Evolutionary conservation across 805 yeast species (phyloP), one percentile per base, ranked within the genome.

Genomic region (Dipodascus albidus): DNA sequence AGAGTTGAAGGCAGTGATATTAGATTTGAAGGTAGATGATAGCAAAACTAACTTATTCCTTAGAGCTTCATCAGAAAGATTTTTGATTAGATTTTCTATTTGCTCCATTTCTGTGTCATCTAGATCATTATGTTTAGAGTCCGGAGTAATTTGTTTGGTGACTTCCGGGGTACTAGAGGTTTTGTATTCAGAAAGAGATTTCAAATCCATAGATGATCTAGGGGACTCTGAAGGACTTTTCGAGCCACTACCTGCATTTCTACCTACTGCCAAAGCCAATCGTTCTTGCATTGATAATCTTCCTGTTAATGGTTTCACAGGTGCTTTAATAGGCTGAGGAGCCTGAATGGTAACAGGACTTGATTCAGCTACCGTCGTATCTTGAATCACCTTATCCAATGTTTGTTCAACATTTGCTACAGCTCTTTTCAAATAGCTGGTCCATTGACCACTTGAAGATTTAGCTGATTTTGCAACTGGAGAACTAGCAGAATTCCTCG

Each of bases 251-350:
- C 52, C 23, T 21, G 51, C 38, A 17, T 70, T 70, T 47, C 68
- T 78, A 74, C 3, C 58, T 11, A 96, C 88, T 0, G 96, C 96
- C 57, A 81, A 67, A 1, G 93, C 95, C 52, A 90, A 73, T 56
- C 97, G 74, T 62, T 90, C 96, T 62, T 87, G 95, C 59, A 91
- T 72, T 0, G 96, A 82, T 19, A 87, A 69, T 57, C 90, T 74
- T 41, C 56, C 48, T 15, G 48, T 22, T 11, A 57, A 41, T 11
- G 50, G 17, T 8, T 48, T 17, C 33, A 53, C 31, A 14, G 53
- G 23, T 14, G 58, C 17, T 2, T 35, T n/a, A 42, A 38, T 21
- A 3, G 21, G n/a, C 23, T 3, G 51, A 8, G 27, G 55, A 21
- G 44, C 23, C 48, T 8, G 24, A 8, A 15, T 21, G 3, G 56